Conservation (phyloP, 441 rosid species). For the Populus hybrid region DNA sequence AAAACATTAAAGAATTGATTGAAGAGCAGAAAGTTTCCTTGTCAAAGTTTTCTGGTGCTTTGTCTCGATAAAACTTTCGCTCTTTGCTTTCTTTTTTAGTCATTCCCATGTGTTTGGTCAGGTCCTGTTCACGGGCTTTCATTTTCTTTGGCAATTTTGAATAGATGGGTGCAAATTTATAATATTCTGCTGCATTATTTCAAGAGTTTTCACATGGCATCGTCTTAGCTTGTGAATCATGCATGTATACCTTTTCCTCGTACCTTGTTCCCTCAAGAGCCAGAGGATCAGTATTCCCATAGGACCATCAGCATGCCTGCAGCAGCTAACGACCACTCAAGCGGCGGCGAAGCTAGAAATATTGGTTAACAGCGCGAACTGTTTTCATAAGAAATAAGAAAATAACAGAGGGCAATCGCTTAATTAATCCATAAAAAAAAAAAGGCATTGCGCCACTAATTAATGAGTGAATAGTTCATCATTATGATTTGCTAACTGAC, state of each 20-base stretch:
- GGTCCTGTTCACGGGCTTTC: neutral
- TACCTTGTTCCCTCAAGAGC: too few relatives aligned
- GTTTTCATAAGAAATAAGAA: neutral
- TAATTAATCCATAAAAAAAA: too few relatives aligned
- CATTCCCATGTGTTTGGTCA: neutral
- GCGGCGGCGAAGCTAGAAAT: too few relatives aligned
- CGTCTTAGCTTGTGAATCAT: too few relatives aligned
- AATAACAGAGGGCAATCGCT: too few relatives aligned
- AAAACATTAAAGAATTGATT: neutral
- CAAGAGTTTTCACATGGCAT: neutral
- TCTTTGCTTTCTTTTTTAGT: neutral
- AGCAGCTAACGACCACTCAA: too few relatives aligned
- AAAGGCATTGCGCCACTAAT: neutral
- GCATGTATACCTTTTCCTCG: too few relatives aligned
- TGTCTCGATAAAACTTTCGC: neutral
- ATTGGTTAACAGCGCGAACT: neutral
- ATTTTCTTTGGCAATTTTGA: neutral
- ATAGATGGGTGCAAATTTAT: neutral
- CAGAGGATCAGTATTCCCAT: too few relatives aligned
- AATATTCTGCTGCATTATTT: neutral
- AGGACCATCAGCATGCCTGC: too few relatives aligned
- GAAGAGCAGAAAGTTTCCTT: neutral
- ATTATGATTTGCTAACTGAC: neutral
- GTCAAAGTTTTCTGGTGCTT: conserved; percentile 5
- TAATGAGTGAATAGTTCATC: neutral